Evolutionary conservation across 1,284 basidiomycete species (phyloP).

Genomic region (Naganishia sp.): DNA sequence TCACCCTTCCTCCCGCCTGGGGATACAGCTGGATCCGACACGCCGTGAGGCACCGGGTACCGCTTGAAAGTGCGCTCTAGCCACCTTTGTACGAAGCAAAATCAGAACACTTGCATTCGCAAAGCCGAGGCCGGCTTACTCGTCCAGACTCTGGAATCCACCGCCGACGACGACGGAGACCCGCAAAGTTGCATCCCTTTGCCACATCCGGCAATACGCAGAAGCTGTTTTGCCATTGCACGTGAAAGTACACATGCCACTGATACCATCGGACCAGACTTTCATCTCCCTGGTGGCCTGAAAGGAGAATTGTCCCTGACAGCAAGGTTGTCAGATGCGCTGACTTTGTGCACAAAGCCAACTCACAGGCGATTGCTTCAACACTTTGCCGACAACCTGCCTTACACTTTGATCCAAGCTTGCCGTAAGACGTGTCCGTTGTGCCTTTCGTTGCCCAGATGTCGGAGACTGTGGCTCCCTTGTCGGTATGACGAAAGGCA

Average conservation of each 20-base stretch:
- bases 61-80: conserved; percentile 21
- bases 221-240: conserved; percentile 14
- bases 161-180: conserved; percentile 19
- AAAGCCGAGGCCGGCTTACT: not conserved
- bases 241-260: conserved; percentile 22
- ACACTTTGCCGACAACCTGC: not conserved
- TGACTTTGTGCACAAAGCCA: not conserved
- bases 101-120: not conserved
- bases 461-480: not conserved
- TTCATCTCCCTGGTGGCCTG: conserved; percentile 12
- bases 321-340: not conserved
- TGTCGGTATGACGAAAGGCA: not conserved
- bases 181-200: conserved; percentile 5
- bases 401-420: conserved; percentile 6
- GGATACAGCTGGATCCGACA: not conserved
- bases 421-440: not conserved
- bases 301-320: conserved; percentile 11
- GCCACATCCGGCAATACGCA: conserved; percentile 27
- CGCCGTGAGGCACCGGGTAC: not conserved
- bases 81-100: conserved; percentile 1
- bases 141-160: conserved; percentile 23
- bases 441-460: not conserved
- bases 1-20: not conserved
- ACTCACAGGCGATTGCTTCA: conserved; percentile 11
- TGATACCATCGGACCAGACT: conserved; percentile 24